Base-by-base conservation (phyloP, 2,329 filamentous ascomycete species). In the Colletotrichum limetticola region DNA sequence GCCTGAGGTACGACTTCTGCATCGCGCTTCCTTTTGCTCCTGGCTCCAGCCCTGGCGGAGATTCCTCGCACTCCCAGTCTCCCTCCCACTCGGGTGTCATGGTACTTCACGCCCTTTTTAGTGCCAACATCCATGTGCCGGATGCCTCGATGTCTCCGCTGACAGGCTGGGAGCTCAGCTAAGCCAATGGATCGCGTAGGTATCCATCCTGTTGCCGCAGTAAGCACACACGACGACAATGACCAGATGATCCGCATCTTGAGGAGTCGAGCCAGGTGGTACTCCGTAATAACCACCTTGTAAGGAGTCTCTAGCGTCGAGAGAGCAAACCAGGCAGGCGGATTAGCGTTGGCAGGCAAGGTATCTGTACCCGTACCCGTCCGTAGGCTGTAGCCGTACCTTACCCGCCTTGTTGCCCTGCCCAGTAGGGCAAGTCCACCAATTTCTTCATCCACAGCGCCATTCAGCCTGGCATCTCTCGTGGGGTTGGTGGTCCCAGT, bases 361-460 rank as follows among this genome's bases (percentile, higher is more conserved):
- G 69, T 46, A 42, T 55, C 14, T 11, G 52, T 59, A 60, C 26
- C 42, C 65, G 30, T 63, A 32, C 42, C 66, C 70, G 56, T 66
- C 14, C 59, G 65, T 30, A 61, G 64, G 32, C 49, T 53, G 28
- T 57, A 58, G 35, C 49, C 58, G 52, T 53, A 52, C 66, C 42
- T 55, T 60, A 53, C 30, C 55, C 60, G 59, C 35, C 55, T 66
- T 69, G 37, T 16, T 59, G 58, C 26, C 60, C 59, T 69, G 42
- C 66, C 64, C 64, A 62, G 66, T 70, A 72, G 66, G 70, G 70
- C 70, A 59, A 70, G 64, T 68, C 58, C 35, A 68, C 49, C 49
- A 52, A 28, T 28, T 52, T 62, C 46, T 66, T 63, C 52, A 57
- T 32, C 63, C 46, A 42, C 62, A 22, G 65, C 56, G 26, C 56